Base-by-base conservation (phyloP, 1,284 basidiomycete species). In the Chiua sp. region DNA sequence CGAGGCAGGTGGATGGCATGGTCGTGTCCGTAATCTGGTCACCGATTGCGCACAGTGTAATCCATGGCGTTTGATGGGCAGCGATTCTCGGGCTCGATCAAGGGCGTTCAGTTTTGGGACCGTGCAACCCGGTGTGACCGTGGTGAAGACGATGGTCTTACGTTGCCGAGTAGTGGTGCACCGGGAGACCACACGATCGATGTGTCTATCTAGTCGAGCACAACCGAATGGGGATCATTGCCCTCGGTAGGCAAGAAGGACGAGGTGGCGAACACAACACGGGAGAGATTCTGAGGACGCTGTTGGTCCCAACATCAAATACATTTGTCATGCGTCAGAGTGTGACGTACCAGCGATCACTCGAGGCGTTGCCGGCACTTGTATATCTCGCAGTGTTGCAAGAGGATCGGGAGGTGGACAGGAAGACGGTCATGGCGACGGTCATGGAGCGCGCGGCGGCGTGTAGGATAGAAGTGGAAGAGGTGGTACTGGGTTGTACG, bases 191-290 rank as follows among this genome's bases (percentile, higher is more conserved):
- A 91, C 35, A 79, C 84, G 50, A 74, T 94, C 51, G 92, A 94
- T 94, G 32, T 93, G n/a, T n/a, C 92, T 3, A 77, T 93, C 47
- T 90, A 89, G 60, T 89, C 91, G 18, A 76, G 78, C 20, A 68
- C 79, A 47, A 49, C 42, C 7, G 44, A 30, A 1, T 46, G 57
- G 20, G 35, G 53, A 1, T n/a, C n/a, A n/a, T 59, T 57, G 12
- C 54, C 46, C n/a, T 32, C 52, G 20, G 8, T 32, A n/a, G 51
- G 42, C 5, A 66, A 73, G 13, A 59, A 58, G 11, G 26, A 26
- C 26, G 26, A 26, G 26, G 26, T 26, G 26, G 61, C 55, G 26
- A 65, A 65, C 26, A 3, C 2, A 63, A n/a, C n/a, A n/a, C 57
- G 33, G 83, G 80, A 54, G 93, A 94, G 70, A 81, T 80, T 0